Evolutionary conservation across 768 basidiomycete species (phyloP), one percentile per base, ranked within the genome.

Genomic region (Tephrocybe sp.): DNA sequence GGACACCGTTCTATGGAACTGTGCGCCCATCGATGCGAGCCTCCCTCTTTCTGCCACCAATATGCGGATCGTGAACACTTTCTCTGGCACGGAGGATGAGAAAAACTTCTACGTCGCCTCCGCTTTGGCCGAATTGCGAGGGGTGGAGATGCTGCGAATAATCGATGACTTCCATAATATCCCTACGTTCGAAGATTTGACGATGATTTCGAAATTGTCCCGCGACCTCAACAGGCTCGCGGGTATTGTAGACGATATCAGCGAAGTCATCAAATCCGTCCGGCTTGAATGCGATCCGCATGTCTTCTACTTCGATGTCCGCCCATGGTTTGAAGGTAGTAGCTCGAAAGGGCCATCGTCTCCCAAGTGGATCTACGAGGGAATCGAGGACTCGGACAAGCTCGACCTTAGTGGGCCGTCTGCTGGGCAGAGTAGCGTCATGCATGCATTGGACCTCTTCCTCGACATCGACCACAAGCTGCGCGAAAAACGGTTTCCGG

Each of bases 1-100:
- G 22, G 95, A 97, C 64, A 93, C 91, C 15, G 94, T 99, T 12
- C 77, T 98, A 1, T 99, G 92, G 91, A 97, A 97, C 63, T 87
- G 81, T 77, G 81, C 82, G 30, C 72, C 80, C 36, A 63, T 79
- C 47, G 72, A 86, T 60, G 73, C 84, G 19, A 64, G 67, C 18
- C 63, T 73, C 30, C 86, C 88, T 37, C 68, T 83, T 23, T 80
- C 86, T 39, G 62, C 76, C 40, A 77, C 81, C 57, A 97, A 97
- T 70, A 83, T 94, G 61, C 82, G 77, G 16, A 80, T 86, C 57
- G 70, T 75, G 47, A 78, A 86, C 57, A 60, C 80, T 36, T 97
- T 98, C 72, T 93, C 94, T n/a, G 81, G 81, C 29, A 88, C 88
- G 10, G 80, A 85, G 38, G 86, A 88, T 56, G 95, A 99, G 65